Conservation (phyloP, 768 basidiomycete genomes). For the Russula sp. region DNA sequence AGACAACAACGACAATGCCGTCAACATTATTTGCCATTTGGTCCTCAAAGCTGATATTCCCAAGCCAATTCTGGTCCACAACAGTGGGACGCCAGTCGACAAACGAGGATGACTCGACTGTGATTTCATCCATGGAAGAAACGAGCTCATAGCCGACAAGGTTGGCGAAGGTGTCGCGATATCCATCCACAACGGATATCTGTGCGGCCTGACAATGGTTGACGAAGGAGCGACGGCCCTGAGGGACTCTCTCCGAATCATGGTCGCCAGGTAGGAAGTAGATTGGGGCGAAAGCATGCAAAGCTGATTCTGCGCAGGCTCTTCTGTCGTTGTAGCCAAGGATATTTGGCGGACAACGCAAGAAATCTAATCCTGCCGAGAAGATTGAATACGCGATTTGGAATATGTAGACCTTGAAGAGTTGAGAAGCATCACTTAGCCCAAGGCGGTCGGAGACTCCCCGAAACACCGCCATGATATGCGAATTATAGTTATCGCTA, state of each 20-base stretch:
- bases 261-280: slow-evolving; percentile 47
- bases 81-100: slow-evolving; percentile 1
- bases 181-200: slow-evolving; percentile 44
- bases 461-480: slow-evolving; percentile 47
- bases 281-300: slow-evolving; percentile 60
- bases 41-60: slow-evolving; percentile 32
- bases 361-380: slow-evolving; percentile 43
- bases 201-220: slow-evolving; percentile 59
- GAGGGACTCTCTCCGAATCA: slow-evolving; percentile 27
- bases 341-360: slow-evolving; percentile 57
- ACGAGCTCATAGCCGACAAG: slow-evolving; percentile 60
- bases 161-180: slow-evolving; percentile 60
- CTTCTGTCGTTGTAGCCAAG: slow-evolving; percentile 69
- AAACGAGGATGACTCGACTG: slow-evolving; percentile 7
- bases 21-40: slow-evolving; percentile 45
- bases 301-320: slow-evolving; percentile 61
- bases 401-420: slow-evolving; percentile 75
- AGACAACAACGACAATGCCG: slow-evolving; percentile 49
- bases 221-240: slow-evolving; percentile 45
- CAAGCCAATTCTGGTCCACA: slow-evolving; percentile 32
- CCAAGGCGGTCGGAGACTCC: slow-evolving; percentile 67
- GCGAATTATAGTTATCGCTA: slow-evolving; percentile 35
- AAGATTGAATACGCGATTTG: slow-evolving; percentile 69
- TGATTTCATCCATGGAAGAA: slow-evolving; percentile 37
- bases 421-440: slow-evolving; percentile 46